Base-by-base conservation (phyloP, 75 land plant species). In the Selaginella tamariscina region DNA sequence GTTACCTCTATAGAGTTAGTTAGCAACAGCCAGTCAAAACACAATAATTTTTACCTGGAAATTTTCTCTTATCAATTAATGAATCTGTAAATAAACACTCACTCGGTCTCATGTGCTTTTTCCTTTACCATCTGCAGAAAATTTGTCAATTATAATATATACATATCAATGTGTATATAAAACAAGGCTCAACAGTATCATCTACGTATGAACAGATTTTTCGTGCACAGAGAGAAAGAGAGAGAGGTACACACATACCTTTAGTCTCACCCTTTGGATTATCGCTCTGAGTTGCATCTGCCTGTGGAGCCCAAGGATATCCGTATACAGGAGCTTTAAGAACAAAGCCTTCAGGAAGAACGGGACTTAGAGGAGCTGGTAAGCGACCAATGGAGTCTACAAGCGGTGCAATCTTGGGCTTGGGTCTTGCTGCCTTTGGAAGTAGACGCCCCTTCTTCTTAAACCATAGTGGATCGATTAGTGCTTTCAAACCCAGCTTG, bases 401-500 rank as follows among this genome's bases (percentile, higher is more conserved):
- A 77, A 78, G 81, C 57, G 81, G 82, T 30, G 55, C 69, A 33
- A 70, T 77, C 77, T 88, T 88, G 28, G 93, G 93, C 1, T 92
- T 80, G 11, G 97, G 97, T 56, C 85, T 76, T 18, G 97, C 97
- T 21, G 97, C 67, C 56, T 56, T 78, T 65, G 97, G 92, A 54
- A 91, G 69, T 39, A 91, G 56, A 27, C 97, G 81, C 5, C 97
- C 84, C 70, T 88, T 88, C 82, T 88, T 86, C 32, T 76, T 88
- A 79, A 91, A 91, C 97, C 97, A 91, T 66, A 88, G 88, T 27
- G 97, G 97, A 39, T 82, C 82, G 15, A 84, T 80, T 54, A 91
- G 56, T 13, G 92, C 97, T 32, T 80, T 71, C 20, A 91, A 72
- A 0, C 97, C 97, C 56, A 91, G 69, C 57, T 89, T 80, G 75